Base-by-base conservation (phyloP, 805 yeast genomes). In the Saturnispora saitoi region DNA sequence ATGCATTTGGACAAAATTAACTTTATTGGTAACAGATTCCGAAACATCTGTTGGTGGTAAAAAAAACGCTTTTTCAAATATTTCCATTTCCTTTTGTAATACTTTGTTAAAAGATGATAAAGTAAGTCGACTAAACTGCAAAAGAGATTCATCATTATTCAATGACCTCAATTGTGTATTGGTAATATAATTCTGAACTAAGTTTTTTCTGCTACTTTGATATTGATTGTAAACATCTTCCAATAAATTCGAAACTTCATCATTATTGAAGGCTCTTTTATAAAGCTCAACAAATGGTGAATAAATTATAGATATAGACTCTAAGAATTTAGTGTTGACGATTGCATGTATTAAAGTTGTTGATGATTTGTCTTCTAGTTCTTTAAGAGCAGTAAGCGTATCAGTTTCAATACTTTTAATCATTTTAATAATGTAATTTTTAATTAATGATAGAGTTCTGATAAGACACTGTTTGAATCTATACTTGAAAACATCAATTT, bases 381-480 rank as follows among this genome's bases (percentile, higher is more conserved):
- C 56, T 19, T 42, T 51, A 28, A 61, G 51, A 30, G 57, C 54
- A 1, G 34, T 32, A 19, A 52, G 49, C 8, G 64, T 43, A 14
- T 51, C 55, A 15, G 58, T 54, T 39, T 66, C 67, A 26, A 70
- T 49, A 15, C 55, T 62, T 47, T 65, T 69, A 38, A 77, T 60
- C 31, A 70, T 72, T n/a, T 63, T 63, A 9, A 70, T 70, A 48
- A 86, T 65, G 59, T 81, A 87, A 57, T 82, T 86, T 53, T 83
- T 75, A 14, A 88, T 77, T 51, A 91, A 69, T 0, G 93, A 80
- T 42, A 88, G 71, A 1, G 95, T 82, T 50, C 96, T 74, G 1
- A 90, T 80, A 74, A 88, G 72, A 58, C 96, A 86, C 57, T 86
- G 95, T 52, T 85, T 78, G 66, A 86, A 87, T 50, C 90, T 75